Evolutionary conservation across 129 eudicot species (phyloP).

Genomic region (Smallanthus sonchifolius): DNA sequence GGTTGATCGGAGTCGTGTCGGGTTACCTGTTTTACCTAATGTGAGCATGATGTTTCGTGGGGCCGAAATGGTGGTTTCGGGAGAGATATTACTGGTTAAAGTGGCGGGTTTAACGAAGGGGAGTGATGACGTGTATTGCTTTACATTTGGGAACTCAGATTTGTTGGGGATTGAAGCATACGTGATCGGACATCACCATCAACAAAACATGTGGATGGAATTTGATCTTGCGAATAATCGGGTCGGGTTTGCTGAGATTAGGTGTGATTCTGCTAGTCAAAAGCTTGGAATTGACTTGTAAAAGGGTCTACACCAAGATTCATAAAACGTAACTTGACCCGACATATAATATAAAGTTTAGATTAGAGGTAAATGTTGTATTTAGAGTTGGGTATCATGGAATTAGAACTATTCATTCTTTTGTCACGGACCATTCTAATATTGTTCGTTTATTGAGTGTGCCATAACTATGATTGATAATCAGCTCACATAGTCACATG

Average conservation of each 20-base stretch:
- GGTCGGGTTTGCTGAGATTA: constrained; percentile 78
- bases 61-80: constrained; percentile 63
- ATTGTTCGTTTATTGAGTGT: too few species aligned
- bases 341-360: too few species aligned
- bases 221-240: constrained; percentile 64
- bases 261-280: constrained; percentile 67
- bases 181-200: constrained; percentile 88
- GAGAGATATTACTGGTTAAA: constrained; percentile 48
- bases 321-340: neutral
- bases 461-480: too few species aligned
- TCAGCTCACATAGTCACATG: too few species aligned
- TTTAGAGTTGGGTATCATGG: neutral
- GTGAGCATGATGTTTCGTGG: constrained; percentile 80
- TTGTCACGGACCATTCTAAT: neutral
- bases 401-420: neutral
- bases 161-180: constrained; percentile 75
- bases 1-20: constrained; percentile 32
- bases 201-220: constrained; percentile 86
- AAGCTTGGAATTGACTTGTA: constrained; percentile 46
- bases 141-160: constrained; percentile 89
- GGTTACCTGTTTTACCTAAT: constrained; percentile 53
- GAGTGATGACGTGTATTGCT: constrained; percentile 60
- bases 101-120: constrained; percentile 55
- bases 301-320: neutral
- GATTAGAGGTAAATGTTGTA: neutral